Evolutionary conservation across 768 basidiomycete species (phyloP).

Genomic region (Podaxis mareebaensis): DNA sequence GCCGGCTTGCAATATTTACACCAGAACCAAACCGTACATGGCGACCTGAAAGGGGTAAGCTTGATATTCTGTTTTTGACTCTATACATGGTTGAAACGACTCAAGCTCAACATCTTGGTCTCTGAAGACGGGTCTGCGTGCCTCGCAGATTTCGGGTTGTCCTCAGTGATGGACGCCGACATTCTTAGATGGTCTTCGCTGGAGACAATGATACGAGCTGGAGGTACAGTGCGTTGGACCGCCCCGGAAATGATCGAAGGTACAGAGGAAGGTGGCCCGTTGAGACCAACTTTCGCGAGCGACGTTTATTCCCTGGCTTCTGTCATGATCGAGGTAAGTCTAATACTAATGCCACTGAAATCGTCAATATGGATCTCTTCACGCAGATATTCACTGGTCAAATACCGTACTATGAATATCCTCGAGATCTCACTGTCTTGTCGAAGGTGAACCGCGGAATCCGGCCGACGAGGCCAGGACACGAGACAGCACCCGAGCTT

Average conservation of each 20-base stretch:
- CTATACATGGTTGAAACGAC: not conserved
- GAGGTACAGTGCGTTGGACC: constrained; percentile 6
- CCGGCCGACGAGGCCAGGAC: constrained; percentile 14
- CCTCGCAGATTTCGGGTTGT: constrained; percentile 10
- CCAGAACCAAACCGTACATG: constrained; percentile 18
- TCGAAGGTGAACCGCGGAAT: constrained; percentile 19
- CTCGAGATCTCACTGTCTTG: constrained; percentile 22
- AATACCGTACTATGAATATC: constrained; percentile 22
- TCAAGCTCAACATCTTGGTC: constrained; percentile 3
- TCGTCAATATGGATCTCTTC: not conserved
- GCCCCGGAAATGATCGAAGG: constrained; percentile 15
- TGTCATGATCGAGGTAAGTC: constrained; percentile 22
- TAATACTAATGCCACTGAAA: too few relatives aligned
- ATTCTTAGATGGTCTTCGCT: constrained; percentile 9
- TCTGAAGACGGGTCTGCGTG: not conserved
- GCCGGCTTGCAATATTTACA: constrained; percentile 21
- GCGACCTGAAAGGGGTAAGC: constrained; percentile 24
- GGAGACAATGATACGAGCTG: not conserved
- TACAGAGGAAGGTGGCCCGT: not conserved
- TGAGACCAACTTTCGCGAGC: constrained; percentile 6
- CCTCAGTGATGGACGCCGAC: constrained; percentile 5
- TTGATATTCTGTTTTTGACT: not conserved
- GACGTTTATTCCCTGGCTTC: constrained; percentile 23
- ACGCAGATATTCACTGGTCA: constrained; percentile 22
- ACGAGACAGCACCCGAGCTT: not conserved